phyloP scores from a whole-genome alignment of 2,329 filamentous ascomycete species.

The Raffaelea ambrosiae region DNA sequence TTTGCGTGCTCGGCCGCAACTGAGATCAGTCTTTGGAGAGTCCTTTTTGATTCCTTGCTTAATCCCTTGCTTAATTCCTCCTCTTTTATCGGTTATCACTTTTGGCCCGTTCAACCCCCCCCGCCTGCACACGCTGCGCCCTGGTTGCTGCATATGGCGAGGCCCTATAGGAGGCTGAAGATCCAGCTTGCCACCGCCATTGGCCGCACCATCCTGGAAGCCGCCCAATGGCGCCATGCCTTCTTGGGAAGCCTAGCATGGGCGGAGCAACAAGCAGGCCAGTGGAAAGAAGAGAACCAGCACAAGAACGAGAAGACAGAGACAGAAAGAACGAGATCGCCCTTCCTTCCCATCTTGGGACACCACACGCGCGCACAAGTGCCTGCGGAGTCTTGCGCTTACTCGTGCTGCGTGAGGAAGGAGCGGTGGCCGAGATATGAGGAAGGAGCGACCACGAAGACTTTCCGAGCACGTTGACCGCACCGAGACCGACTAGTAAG shows the following conservation, averaged over 20 bases:
- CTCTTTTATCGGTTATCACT: not conserved
- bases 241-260: not conserved
- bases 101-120: not conserved
- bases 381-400: not conserved
- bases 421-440: not conserved
- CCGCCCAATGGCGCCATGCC: not conserved
- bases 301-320: not conserved
- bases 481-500: too few relatives aligned
- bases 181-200: constrained; percentile 19
- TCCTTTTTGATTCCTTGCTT: too few relatives aligned
- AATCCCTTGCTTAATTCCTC: too few relatives aligned
- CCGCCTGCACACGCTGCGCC: constrained; percentile 12
- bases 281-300: not conserved
- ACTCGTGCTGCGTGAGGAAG: not conserved
- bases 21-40: not conserved
- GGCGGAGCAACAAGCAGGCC: not conserved
- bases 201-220: constrained; percentile 18
- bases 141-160: constrained; percentile 24
- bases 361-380: not conserved
- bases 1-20: not conserved
- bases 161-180: constrained; percentile 24
- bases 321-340: not conserved
- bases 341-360: not conserved
- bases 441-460: not conserved
- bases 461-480: too few relatives aligned